Conservation (phyloP, 2,329 filamentous ascomycete species). For the Cryphonectria japonica region DNA sequence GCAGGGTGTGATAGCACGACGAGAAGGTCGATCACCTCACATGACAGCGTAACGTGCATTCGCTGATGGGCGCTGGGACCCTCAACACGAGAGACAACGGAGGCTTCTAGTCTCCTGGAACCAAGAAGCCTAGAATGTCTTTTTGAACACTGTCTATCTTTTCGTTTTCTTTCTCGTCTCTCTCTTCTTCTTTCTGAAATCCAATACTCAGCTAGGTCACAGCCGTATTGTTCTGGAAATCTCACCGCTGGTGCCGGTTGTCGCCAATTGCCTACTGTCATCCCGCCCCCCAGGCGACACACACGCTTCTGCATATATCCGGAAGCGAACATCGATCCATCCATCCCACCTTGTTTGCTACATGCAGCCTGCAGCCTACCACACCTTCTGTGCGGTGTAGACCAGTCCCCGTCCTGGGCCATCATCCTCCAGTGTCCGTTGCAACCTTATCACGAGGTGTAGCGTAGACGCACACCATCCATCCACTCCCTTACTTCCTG, state of each 20-base stretch:
- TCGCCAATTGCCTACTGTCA: neutral
- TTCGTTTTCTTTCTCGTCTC: neutral
- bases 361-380: conserved; percentile 16
- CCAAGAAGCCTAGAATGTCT: neutral
- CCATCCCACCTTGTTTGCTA: neutral
- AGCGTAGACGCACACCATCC: neutral
- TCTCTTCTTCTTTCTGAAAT: neutral
- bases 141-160: neutral
- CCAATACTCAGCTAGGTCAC: neutral
- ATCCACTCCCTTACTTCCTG: neutral
- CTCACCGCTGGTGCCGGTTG: neutral
- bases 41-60: conserved; percentile 5
- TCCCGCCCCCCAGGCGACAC: neutral
- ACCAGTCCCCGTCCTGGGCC: conserved; percentile 20
- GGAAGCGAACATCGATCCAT: neutral
- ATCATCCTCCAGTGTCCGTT: conserved; percentile 4
- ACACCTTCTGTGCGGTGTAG: conserved; percentile 12
- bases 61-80: neutral
- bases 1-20: neutral
- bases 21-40: conserved; percentile 1
- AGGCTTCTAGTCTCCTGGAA: neutral
- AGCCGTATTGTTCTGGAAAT: neutral
- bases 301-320: conserved; percentile 3
- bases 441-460: conserved; percentile 11
- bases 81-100: neutral